Evolutionary conservation across 768 basidiomycete species (phyloP).

Genomic region (Russula sp.): DNA sequence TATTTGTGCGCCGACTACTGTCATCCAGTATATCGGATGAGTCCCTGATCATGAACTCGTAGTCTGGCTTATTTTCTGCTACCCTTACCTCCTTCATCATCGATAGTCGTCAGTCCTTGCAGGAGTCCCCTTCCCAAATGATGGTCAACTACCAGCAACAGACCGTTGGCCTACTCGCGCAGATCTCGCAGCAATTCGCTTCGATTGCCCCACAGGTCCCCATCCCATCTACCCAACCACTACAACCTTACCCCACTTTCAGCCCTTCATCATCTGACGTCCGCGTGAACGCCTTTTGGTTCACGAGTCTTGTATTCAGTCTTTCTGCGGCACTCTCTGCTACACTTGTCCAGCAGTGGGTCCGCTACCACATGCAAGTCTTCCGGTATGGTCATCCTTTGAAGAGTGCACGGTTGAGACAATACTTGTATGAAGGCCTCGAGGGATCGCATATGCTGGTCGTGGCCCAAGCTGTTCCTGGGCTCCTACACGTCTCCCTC

Average conservation of each 20-base stretch:
- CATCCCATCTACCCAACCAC: neutral
- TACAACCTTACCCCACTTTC: conserved; percentile 6
- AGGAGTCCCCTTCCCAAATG: conserved; percentile 1
- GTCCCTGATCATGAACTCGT: neutral
- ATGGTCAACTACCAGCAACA: conserved; percentile 5
- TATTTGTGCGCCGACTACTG: neutral
- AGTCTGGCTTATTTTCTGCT: conserved; percentile 18
- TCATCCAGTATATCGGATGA: neutral
- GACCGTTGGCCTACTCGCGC: neutral
- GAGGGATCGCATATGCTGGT: conserved; percentile 37
- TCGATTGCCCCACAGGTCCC: neutral
- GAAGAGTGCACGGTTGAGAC: conserved; percentile 38
- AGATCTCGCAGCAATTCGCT: conserved; percentile 14
- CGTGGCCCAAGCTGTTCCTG: conserved; percentile 40
- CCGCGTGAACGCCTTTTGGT: conserved; percentile 40
- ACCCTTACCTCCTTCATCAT: conserved; percentile 14
- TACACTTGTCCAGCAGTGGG: conserved; percentile 48
- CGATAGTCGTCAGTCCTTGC: neutral
- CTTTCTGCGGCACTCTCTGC: conserved; percentile 39
- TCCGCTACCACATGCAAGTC: conserved; percentile 32
- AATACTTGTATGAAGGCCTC: conserved; percentile 36
- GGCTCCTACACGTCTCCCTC: conserved; percentile 45
- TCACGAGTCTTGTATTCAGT: conserved; percentile 33
- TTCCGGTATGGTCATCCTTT: conserved; percentile 27
- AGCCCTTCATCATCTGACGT: conserved; percentile 30